A percentile compares a stretch with the other conserved stretches of the same genome.
phyloP scores from a whole-genome alignment of 176 grass and related monocot genomes.

The Phyllostachys edulis region DNA sequence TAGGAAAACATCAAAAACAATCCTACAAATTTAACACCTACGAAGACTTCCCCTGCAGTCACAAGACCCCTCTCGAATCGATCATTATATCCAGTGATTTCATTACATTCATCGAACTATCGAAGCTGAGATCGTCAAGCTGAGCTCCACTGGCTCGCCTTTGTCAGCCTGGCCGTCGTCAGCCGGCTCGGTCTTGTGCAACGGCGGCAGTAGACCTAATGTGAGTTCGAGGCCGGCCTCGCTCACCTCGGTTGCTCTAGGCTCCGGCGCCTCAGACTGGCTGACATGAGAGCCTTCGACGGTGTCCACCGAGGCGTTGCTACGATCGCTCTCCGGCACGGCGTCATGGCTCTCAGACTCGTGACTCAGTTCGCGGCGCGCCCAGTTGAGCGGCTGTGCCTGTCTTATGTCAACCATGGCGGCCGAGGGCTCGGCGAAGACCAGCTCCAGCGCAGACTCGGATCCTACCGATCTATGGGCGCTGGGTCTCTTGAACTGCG shows the following conservation, averaged over 20 bases:
- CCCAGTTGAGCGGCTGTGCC: constrained; percentile 32
- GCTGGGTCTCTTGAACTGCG: constrained; percentile 44
- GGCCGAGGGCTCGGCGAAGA: constrained; percentile 17
- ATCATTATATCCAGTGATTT: background rate
- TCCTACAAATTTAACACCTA: background rate
- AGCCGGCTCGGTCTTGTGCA: constrained; percentile 13
- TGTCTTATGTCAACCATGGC: background rate
- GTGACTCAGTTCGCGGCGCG: constrained; percentile 22
- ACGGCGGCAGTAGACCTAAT: constrained; percentile 32
- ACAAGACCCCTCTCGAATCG: too few species aligned
- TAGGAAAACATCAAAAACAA: background rate
- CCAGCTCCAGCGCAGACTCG: constrained; percentile 5
- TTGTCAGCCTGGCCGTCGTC: background rate
- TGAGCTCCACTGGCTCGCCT: constrained; percentile 26
- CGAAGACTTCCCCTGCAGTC: too few species aligned
- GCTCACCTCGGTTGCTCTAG: background rate
- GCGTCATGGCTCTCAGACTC: constrained; percentile 9
- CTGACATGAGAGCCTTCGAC: constrained; percentile 57
- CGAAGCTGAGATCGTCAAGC: constrained; percentile 24
- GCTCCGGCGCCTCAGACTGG: constrained; percentile 41
- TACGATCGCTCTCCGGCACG: constrained; percentile 25
- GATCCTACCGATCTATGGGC: background rate
- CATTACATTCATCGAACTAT: background rate
- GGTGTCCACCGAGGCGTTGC: constrained; percentile 43
- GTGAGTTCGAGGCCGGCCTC: constrained; percentile 52